Conservation (phyloP, 352 stramenopile genomes). For the Phytophthora fragariae region DNA sequence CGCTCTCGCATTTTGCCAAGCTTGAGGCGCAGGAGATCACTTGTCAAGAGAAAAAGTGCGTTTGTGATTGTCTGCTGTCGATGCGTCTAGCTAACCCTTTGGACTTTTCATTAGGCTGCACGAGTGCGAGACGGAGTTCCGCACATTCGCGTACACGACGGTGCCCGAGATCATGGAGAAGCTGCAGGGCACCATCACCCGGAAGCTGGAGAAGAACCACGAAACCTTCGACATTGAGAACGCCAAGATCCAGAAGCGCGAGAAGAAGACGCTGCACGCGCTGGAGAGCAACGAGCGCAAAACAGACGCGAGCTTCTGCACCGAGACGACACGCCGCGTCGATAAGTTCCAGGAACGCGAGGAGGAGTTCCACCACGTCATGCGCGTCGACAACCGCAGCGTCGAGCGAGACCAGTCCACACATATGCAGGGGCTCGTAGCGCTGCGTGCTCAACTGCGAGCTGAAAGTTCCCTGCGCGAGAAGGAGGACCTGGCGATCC, state of each 20-base stretch:
- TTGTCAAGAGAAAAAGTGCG: conserved; percentile 56
- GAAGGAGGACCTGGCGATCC: conserved; percentile 76
- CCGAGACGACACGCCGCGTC: conserved; percentile 70
- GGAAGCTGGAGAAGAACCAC: conserved; percentile 90
- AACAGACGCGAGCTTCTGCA: conserved; percentile 66
- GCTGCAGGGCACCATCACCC: conserved; percentile 87
- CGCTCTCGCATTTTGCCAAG: conserved; percentile 62
- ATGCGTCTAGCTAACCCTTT: not conserved
- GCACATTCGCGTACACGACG: conserved; percentile 81
- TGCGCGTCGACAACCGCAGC: conserved; percentile 72
- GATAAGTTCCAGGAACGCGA: conserved; percentile 68
- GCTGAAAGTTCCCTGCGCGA: conserved; percentile 60
- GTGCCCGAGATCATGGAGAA: conserved; percentile 91
- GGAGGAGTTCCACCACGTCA: conserved; percentile 71
- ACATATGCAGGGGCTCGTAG: conserved; percentile 61
- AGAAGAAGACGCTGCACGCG: conserved; percentile 84
- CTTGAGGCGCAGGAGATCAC: conserved; percentile 63
- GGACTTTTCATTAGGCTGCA: conserved; percentile 42
- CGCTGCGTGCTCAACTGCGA: conserved; percentile 57
- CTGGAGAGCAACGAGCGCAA: conserved; percentile 74
- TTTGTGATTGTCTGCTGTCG: not conserved
- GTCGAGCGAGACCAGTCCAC: conserved; percentile 55
- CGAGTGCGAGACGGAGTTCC: conserved; percentile 61
- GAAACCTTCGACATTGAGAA: conserved; percentile 95
- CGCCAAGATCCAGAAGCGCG: conserved; percentile 91